phyloP scores from a whole-genome alignment of 345 rosid genomes.

The Ceriops tagal region DNA sequence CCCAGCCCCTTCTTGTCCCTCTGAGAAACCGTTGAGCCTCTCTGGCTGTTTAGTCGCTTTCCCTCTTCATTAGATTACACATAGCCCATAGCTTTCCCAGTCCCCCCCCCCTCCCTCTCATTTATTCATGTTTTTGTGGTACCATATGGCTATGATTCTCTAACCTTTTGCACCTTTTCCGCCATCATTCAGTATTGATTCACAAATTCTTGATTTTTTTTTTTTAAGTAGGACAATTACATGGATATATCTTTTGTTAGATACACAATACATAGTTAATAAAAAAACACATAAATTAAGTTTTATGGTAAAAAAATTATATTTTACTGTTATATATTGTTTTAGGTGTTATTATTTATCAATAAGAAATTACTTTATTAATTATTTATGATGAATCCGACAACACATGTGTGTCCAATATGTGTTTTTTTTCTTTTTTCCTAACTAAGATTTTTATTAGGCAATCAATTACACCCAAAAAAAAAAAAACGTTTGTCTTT shows the following conservation, averaged over 20 bases:
- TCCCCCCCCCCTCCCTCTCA: constrained; percentile 1
- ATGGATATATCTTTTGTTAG: too few relatives aligned
- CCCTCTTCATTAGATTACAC: constrained; percentile 27
- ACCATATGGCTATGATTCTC: constrained; percentile 4
- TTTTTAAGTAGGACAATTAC: too few relatives aligned
- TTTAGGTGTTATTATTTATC: too few relatives aligned
- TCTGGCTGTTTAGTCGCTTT: constrained; percentile 41
- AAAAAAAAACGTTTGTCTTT: too few relatives aligned
- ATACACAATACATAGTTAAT: too few relatives aligned
- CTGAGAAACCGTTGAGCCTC: constrained; percentile 41
- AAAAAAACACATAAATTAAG: too few relatives aligned
- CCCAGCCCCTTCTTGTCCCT: constrained; percentile 1
- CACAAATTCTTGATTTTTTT: background rate
- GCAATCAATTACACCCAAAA: too few relatives aligned
- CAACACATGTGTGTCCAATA: too few relatives aligned
- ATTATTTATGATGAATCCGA: too few relatives aligned
- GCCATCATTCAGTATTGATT: background rate
- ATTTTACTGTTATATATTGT: too few relatives aligned
- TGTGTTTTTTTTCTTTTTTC: background rate
- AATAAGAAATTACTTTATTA: too few relatives aligned
- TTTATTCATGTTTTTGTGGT: constrained; percentile 30
- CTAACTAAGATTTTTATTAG: background rate
- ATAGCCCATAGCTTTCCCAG: constrained; percentile 17
- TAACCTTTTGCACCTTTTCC: background rate
- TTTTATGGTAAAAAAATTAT: too few relatives aligned